phyloP scores from a whole-genome alignment of 2,329 filamentous ascomycete species.

The Paraphoma sp. region DNA sequence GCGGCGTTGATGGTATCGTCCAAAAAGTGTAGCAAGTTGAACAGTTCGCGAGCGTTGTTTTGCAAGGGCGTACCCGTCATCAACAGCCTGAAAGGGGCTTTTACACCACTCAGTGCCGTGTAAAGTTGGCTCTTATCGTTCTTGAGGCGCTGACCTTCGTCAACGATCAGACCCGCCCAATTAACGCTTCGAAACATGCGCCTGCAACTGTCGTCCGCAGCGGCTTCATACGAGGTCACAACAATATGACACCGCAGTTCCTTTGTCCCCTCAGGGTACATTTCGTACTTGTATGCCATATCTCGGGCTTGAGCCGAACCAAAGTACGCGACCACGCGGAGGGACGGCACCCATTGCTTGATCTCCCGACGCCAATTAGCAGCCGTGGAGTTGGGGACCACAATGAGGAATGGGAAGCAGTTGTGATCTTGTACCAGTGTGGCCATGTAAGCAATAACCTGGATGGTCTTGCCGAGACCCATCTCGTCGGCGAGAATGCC shows the following conservation, averaged over 20 bases:
- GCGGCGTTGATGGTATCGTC: conserved; percentile 75
- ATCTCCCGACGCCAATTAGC: conserved; percentile 98
- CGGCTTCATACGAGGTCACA: conserved; percentile 92
- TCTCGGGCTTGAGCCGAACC: conserved; percentile 77
- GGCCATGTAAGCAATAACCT: conserved; percentile 83
- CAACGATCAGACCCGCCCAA: conserved; percentile 89
- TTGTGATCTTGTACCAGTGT: conserved; percentile 67
- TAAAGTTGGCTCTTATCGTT: conserved; percentile 90
- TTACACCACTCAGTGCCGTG: conserved; percentile 72
- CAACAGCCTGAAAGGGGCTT: conserved; percentile 81
- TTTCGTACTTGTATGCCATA: conserved; percentile 80
- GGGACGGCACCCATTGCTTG: conserved; percentile 85
- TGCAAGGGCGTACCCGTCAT: conserved; percentile 91
- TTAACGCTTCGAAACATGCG: conserved; percentile 72
- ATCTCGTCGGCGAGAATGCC: conserved; percentile 96
- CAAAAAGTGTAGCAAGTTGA: conserved; percentile 95
- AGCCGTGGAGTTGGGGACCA: conserved; percentile 93
- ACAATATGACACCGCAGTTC: conserved; percentile 88
- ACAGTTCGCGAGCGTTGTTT: conserved; percentile 93
- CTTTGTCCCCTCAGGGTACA: conserved; percentile 72
- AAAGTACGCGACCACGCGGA: conserved; percentile 92
- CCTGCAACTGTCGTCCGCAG: conserved; percentile 73
- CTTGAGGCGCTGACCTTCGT: conserved; percentile 94
- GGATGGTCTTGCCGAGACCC: conserved; percentile 97
- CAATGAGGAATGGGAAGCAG: conserved; percentile 91